Evolutionary conservation across 805 yeast genomes (phyloP).

Genomic region (Scheffersomyces stipitis): DNA sequence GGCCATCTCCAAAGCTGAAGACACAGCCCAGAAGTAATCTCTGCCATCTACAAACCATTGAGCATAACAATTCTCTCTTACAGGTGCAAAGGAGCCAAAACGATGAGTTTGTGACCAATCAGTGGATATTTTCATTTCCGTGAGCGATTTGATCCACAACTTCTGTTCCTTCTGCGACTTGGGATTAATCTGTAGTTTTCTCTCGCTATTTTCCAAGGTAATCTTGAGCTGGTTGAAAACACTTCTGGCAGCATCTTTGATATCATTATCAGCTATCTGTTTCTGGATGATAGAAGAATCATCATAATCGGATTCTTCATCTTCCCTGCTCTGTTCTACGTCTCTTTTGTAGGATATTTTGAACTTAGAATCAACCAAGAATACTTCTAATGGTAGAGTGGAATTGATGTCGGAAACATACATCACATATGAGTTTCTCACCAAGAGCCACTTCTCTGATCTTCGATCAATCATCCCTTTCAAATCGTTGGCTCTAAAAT

Average conservation of each 20-base stretch:
- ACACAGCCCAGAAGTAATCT: constrained; percentile 95
- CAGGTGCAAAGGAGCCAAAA: constrained; percentile 91
- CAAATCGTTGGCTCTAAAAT: constrained; percentile 74
- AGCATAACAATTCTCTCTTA: constrained; percentile 79
- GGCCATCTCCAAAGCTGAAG: constrained; percentile 90
- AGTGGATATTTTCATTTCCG: constrained; percentile 63
- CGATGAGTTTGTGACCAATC: constrained; percentile 75
- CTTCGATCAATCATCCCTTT: constrained; percentile 89
- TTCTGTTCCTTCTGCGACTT: constrained; percentile 62
- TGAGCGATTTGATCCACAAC: constrained; percentile 75
- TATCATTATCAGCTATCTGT: constrained; percentile 17
- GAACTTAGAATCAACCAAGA: constrained; percentile 79
- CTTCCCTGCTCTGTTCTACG: constrained; percentile 26
- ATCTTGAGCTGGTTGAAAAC: constrained; percentile 54
- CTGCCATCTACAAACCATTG: constrained; percentile 98
- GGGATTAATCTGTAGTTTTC: constrained; percentile 72
- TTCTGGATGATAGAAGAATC: constrained; percentile 35
- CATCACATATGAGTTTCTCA: constrained; percentile 80
- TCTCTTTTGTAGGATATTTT: constrained; percentile 52
- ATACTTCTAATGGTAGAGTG: constrained; percentile 88
- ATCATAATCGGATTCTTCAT: constrained; percentile 46
- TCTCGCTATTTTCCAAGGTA: constrained; percentile 69
- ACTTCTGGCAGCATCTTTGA: constrained; percentile 28
- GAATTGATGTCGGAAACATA: constrained; percentile 85
- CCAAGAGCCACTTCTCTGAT: constrained; percentile 87